phyloP scores from a whole-genome alignment of 2,329 filamentous ascomycete species.

The Allantophomopsis lycopodina region DNA sequence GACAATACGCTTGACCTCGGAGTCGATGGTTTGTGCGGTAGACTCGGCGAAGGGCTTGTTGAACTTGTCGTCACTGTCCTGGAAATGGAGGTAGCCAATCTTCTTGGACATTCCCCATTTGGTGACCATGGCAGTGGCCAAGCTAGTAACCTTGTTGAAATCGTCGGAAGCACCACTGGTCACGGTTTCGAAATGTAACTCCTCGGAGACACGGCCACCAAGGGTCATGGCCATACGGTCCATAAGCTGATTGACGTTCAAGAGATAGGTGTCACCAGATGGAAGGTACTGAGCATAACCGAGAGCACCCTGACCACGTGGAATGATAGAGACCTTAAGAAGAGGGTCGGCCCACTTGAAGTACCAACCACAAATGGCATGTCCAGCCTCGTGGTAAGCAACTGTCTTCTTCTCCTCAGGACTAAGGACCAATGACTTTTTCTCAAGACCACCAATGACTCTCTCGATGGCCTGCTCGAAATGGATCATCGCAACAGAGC shows the following conservation, averaged over 20 bases:
- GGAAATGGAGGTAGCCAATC: slow-evolving; percentile 85
- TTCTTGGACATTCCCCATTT: slow-evolving; percentile 97
- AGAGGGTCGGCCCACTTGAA: slow-evolving; percentile 93
- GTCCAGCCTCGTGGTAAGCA: slow-evolving; percentile 95
- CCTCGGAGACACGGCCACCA: slow-evolving; percentile 87
- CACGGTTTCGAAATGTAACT: slow-evolving; percentile 92
- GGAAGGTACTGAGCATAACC: slow-evolving; percentile 98
- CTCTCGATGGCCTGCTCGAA: slow-evolving; percentile 98
- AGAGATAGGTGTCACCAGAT: slow-evolving; percentile 78
- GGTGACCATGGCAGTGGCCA: slow-evolving; percentile 98
- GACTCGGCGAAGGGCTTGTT: slow-evolving; percentile 94
- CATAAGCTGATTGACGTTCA: slow-evolving; percentile 94
- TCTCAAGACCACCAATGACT: slow-evolving; percentile 90
- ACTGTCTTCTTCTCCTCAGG: slow-evolving; percentile 92
- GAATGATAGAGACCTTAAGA: slow-evolving; percentile 97
- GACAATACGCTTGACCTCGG: slow-evolving; percentile 82
- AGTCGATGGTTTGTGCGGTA: slow-evolving; percentile 83
- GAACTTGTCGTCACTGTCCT: slow-evolving; percentile 67
- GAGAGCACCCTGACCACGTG: slow-evolving; percentile 81
- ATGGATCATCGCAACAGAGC: slow-evolving; percentile 73
- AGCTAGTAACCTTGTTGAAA: slow-evolving; percentile 94
- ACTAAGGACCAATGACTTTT: slow-evolving; percentile 88
- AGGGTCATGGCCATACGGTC: slow-evolving; percentile 99
- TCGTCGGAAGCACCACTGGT: slow-evolving; percentile 92
- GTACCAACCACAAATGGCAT: slow-evolving; percentile 98